Base-by-base conservation (phyloP, 441 rosid species). In the Arabidopsis hybrid region DNA sequence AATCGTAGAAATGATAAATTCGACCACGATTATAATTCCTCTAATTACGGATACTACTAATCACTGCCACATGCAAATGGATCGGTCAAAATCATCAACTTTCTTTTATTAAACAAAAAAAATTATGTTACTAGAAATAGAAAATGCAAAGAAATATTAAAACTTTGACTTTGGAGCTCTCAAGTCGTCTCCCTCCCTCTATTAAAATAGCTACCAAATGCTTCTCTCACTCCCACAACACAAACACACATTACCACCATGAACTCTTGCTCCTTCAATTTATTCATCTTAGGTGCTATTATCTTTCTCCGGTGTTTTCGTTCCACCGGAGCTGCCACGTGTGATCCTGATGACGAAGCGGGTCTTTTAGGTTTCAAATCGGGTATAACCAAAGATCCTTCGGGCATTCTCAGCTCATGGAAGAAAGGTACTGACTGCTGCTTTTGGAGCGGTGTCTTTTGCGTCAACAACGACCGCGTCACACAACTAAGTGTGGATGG, bases 331-430 rank as follows among this genome's bases (percentile, higher is more conserved):
- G 83, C 89, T 10, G 64, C 85, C 69, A 53, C 29, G 29, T 90
- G 96, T 56, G 79, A 90, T 79, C 65, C 46, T 5, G 90, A 88
- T 7, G 96, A 90, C 42, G 84, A 84, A 58, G 29, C 81, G 1
- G 93, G 88, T 69, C 90, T 90, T 26, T 39, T 87, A 51, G 88
- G 74, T 38, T 90, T 90, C 82, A 87, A 88, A 79, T 76, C 90
- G 9, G 83, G 88, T 64, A 47, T 47, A 16, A 47, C 17, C 18
- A 7, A 8, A 47, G 52, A 47, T 16, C 26, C 11, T 47, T 8
- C 4, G 2, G 52, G 2, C 26, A 16, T 7, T 47, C 11, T 47
- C 4, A 16, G 26, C 26, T 4, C 9, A 0, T 47, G 26, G 52
- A 47, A 16, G 1, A 47, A 16, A 16, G 26, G 26, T 47, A 16